Evolutionary conservation across 192 early-diverging fungal genomes (phyloP).

Genomic region (Coemansia sp.): DNA sequence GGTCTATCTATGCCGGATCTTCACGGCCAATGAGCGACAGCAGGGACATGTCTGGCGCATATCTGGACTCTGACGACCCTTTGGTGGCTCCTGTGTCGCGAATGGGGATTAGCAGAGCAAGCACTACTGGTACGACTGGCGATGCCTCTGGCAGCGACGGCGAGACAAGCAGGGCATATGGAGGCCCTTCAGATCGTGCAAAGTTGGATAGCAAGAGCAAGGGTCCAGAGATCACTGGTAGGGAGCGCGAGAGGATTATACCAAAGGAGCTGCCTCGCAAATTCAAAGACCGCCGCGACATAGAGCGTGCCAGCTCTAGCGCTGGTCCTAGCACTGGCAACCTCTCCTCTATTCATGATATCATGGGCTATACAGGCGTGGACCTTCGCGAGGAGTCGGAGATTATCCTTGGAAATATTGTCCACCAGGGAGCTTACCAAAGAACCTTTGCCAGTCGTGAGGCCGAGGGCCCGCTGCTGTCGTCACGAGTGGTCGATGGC

Average conservation of each 20-base stretch:
- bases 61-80: slow-evolving; percentile 6
- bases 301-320: slow-evolving; percentile 21
- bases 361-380: slow-evolving; percentile 76
- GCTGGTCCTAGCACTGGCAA: slow-evolving; percentile 14
- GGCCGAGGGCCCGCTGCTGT: slow-evolving; percentile 5
- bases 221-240: background rate
- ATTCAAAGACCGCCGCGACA: slow-evolving; percentile 30
- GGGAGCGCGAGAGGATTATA: slow-evolving; percentile 6
- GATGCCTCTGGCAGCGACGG: slow-evolving; percentile 22
- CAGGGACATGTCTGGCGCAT: slow-evolving; percentile 1
- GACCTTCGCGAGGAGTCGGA: slow-evolving; percentile 69
- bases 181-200: background rate
- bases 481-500: slow-evolving; percentile 12
- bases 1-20: slow-evolving; percentile 11
- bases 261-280: slow-evolving; percentile 17
- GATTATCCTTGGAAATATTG: slow-evolving; percentile 54
- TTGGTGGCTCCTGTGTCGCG: slow-evolving; percentile 13
- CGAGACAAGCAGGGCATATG: slow-evolving; percentile 1
- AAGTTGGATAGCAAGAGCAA: slow-evolving; percentile 2
- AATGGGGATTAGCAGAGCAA: slow-evolving; percentile 20
- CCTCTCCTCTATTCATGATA: slow-evolving; percentile 59
- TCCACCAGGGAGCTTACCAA: slow-evolving; percentile 11
- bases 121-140: slow-evolving; percentile 19
- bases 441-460: slow-evolving; percentile 5
- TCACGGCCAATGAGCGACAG: slow-evolving; percentile 12